Conservation (phyloP, 768 basidiomycete genomes). For the Macrolepiota fuliginosa region DNA sequence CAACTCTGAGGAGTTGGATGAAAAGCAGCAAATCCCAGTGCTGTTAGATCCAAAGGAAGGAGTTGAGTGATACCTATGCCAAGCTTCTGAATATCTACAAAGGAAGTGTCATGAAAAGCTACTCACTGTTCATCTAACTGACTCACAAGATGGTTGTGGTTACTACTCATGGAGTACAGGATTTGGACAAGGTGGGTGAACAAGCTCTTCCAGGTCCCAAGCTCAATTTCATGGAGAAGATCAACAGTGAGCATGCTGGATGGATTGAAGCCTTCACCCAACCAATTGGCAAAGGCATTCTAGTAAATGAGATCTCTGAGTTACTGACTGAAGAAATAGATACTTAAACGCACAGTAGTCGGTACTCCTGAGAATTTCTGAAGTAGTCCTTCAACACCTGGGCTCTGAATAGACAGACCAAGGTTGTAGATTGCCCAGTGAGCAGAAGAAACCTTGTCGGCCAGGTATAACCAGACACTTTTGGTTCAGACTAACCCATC, state of each 20-base stretch:
- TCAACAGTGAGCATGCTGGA: constrained; percentile 26
- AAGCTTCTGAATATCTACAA: too few species aligned
- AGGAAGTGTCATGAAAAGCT: background rate
- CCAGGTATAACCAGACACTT: background rate
- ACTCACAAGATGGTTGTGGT: background rate
- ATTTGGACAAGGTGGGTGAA: background rate
- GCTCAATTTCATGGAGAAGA: constrained; percentile 35
- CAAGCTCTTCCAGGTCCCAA: constrained; percentile 31
- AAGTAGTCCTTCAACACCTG: background rate
- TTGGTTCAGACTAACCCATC: background rate
- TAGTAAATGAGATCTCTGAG: background rate
- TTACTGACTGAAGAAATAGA: background rate
- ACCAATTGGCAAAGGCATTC: background rate
- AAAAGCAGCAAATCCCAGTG: constrained; percentile 28
- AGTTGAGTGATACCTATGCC: background rate
- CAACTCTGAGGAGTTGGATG: constrained; percentile 27
- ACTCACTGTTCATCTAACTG: background rate
- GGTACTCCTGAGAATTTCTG: background rate
- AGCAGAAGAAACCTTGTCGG: background rate
- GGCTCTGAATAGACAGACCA: background rate
- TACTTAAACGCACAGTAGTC: background rate
- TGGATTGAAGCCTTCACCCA: constrained; percentile 21
- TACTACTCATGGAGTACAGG: background rate
- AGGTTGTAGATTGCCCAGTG: background rate
- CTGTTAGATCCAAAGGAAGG: background rate